Percentiles rank a stretch among this genome's conserved stretches.
phyloP scores from a whole-genome alignment of 2,329 filamentous ascomycete genomes.

The Aspergillus sp. region DNA sequence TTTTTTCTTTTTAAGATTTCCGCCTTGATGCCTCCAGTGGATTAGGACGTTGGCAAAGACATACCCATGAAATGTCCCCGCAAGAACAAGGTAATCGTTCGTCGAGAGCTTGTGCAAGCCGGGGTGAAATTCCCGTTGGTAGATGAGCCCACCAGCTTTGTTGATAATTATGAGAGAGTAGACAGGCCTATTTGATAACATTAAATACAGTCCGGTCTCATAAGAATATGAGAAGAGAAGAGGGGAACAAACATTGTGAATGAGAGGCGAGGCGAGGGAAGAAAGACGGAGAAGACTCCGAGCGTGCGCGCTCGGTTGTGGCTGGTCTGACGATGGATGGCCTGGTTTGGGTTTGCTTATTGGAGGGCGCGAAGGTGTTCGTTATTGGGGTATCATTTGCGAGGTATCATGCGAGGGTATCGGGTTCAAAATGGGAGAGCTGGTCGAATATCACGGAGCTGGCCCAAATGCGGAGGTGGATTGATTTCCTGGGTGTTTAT shows the following conservation, averaged over 20 bases:
- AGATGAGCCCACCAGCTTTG: constrained; percentile 95
- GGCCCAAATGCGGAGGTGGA: constrained; percentile 9
- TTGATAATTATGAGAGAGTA: constrained; percentile 97
- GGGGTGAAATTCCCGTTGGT: constrained; percentile 90
- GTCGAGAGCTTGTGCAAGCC: constrained; percentile 84
- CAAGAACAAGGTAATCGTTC: constrained; percentile 95
- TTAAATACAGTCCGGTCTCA: background rate
- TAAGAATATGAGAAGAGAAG: too few species aligned
- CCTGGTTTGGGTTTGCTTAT: background rate
- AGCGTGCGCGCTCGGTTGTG: background rate
- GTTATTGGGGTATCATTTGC: background rate
- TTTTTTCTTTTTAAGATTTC: background rate
- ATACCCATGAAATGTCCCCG: constrained; percentile 94
- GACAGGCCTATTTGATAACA: constrained; percentile 71
- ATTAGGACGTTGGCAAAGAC: constrained; percentile 13
- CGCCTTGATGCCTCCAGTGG: background rate
- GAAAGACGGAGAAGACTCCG: background rate
- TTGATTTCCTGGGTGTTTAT: background rate
- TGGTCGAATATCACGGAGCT: background rate
- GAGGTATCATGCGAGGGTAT: background rate
- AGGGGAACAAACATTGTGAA: background rate
- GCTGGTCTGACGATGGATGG: background rate
- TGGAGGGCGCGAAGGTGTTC: background rate
- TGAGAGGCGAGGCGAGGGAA: background rate
- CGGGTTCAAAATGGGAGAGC: background rate